A percentile compares a stretch with the other conserved stretches of the same genome.
Conservation (phyloP, 2,329 filamentous ascomycete species). For the Raffaelea ambrosiae region DNA sequence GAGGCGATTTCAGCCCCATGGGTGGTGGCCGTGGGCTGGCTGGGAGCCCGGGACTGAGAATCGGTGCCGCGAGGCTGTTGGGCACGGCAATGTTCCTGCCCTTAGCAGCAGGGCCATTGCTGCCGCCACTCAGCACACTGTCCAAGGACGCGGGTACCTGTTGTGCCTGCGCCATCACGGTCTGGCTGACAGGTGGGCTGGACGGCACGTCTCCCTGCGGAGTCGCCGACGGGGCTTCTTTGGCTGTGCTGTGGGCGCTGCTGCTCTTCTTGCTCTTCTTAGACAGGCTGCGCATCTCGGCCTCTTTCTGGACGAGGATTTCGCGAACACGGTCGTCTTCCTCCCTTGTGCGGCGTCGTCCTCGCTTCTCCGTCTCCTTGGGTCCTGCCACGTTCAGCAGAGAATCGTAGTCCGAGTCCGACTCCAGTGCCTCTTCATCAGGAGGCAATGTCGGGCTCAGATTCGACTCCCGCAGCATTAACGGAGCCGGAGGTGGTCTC, state of each 20-base stretch:
- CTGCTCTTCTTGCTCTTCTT: slow-evolving; percentile 59
- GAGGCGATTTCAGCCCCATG: slow-evolving; percentile 34
- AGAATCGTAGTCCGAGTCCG: slow-evolving; percentile 79
- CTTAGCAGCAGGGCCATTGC: slow-evolving; percentile 6
- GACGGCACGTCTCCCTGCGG: slow-evolving; percentile 16
- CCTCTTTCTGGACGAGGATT: slow-evolving; percentile 55
- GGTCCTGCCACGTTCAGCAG: slow-evolving; percentile 61
- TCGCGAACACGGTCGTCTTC: slow-evolving; percentile 79
- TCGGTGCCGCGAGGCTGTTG: slow-evolving; percentile 25
- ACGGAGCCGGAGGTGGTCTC: slow-evolving; percentile 77
- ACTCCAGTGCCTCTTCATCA: slow-evolving; percentile 59
- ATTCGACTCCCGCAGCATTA: slow-evolving; percentile 55
- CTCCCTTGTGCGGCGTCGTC: slow-evolving; percentile 74
- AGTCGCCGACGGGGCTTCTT: slow-evolving; percentile 15
- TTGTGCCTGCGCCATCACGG: slow-evolving; percentile 14
- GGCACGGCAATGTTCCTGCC: neutral
- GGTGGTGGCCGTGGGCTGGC: slow-evolving; percentile 48
- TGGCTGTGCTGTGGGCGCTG: slow-evolving; percentile 38
- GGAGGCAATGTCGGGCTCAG: slow-evolving; percentile 19
- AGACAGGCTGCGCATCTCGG: slow-evolving; percentile 62
- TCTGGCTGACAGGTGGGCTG: slow-evolving; percentile 27
- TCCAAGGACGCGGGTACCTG: slow-evolving; percentile 40
- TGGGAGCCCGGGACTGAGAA: slow-evolving; percentile 54
- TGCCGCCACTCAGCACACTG: slow-evolving; percentile 36
- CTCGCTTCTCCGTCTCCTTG: slow-evolving; percentile 50